Evolutionary conservation across 257 asterid genomes (phyloP).

Genomic region (Penstemon newberryi): DNA sequence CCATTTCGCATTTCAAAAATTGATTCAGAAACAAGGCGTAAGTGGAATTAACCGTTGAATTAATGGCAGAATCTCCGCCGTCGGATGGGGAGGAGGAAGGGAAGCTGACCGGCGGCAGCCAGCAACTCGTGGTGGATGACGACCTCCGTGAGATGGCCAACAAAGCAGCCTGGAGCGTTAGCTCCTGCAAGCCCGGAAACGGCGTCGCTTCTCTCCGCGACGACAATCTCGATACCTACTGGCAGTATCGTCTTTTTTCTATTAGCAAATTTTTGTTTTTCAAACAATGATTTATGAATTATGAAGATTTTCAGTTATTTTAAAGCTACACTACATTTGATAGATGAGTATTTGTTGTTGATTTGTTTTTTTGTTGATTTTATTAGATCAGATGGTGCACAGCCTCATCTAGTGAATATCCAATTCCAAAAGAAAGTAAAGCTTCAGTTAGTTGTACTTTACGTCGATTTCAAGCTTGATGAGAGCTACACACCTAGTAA

Average conservation of each 20-base stretch:
- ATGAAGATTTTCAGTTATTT: no score
- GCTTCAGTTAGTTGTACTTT: conserved; percentile 72
- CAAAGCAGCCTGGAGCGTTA: conserved; percentile 95
- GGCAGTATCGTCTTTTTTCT: conserved; percentile 57
- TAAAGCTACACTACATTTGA: no score
- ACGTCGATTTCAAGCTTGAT: conserved; percentile 94
- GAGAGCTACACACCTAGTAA: conserved; percentile 97
- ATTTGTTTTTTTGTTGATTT: not conserved
- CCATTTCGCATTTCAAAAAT: conserved; percentile 1
- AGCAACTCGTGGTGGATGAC: conserved; percentile 65
- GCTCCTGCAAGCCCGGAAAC: conserved; percentile 94
- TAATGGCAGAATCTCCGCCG: conserved; percentile 68
- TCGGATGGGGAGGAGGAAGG: conserved; percentile 93
- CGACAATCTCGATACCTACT: conserved; percentile 85
- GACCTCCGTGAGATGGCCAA: conserved; percentile 90
- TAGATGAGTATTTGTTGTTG: conserved; percentile 8
- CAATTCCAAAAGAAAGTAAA: conserved; percentile 95
- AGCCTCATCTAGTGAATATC: conserved; percentile 90
- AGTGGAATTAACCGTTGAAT: no score
- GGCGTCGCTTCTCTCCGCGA: conserved; percentile 82
- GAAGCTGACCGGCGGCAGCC: conserved; percentile 71
- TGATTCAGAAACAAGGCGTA: not conserved
- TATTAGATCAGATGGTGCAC: conserved; percentile 90
- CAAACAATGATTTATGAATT: not conserved
- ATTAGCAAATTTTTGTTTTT: not conserved